A percentile compares a stretch with the other conserved stretches of the same genome.
phyloP scores from a whole-genome alignment of 2,329 filamentous ascomycete species.

The Sarocladium oryzae region DNA sequence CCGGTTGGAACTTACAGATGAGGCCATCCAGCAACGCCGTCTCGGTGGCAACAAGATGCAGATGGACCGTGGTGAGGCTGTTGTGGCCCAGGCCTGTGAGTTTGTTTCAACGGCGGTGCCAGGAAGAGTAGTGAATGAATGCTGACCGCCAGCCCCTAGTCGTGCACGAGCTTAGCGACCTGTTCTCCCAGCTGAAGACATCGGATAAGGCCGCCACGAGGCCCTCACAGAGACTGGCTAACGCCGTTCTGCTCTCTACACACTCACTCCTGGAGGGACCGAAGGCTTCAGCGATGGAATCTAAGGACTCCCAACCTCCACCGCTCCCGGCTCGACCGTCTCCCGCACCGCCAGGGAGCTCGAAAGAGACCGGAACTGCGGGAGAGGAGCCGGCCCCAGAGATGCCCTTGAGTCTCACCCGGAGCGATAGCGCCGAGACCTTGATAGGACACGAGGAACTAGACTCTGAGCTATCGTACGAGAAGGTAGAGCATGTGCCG shows the following conservation, averaged over 20 bases:
- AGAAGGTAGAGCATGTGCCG: conserved; percentile 23
- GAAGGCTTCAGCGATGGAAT: conserved; percentile 20
- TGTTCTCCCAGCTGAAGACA: conserved; percentile 66
- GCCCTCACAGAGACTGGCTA: conserved; percentile 71
- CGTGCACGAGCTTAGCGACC: conserved; percentile 60
- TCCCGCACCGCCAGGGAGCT: conserved; percentile 30
- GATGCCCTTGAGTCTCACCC: conserved; percentile 32
- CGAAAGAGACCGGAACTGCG: neutral
- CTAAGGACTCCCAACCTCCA: conserved; percentile 31
- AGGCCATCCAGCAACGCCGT: conserved; percentile 57
- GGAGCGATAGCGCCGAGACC: conserved; percentile 45
- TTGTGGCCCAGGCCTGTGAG: conserved; percentile 67
- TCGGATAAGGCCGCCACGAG: conserved; percentile 56
- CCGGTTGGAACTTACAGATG: conserved; percentile 60
- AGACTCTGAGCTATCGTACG: conserved; percentile 26
- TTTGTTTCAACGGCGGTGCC: no score
- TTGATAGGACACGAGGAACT: conserved; percentile 39
- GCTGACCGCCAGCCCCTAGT: conserved; percentile 41
- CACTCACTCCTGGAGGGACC: conserved; percentile 28
- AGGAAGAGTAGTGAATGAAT: neutral
- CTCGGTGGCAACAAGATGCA: conserved; percentile 62
- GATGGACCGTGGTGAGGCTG: conserved; percentile 51
- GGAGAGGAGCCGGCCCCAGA: conserved; percentile 23
- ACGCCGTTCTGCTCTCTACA: conserved; percentile 63
- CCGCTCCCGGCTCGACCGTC: conserved; percentile 45